Evolutionary conservation across 2,329 filamentous ascomycete genomes (phyloP), one percentile per base, ranked within the genome.

Genomic region (Fusarium sp.): DNA sequence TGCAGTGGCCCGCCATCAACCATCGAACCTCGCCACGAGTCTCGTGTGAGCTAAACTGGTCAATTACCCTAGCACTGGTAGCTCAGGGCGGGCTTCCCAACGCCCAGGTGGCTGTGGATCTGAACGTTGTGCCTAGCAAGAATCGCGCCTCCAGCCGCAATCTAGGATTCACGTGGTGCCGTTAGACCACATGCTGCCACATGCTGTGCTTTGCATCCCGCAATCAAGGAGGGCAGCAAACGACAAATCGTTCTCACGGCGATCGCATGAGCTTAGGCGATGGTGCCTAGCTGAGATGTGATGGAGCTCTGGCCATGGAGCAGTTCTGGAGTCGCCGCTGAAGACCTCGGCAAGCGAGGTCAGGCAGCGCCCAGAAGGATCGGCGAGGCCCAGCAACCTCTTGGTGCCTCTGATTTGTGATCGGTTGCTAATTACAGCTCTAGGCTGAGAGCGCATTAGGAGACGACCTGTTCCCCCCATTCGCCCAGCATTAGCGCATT

Each of bases 211-310:
- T 51, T 65, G 55, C 37, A 55, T 37, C 55, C 36, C 34, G 36
- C 36, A 34, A 50, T 58, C 44, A 57, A 28, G 44, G 47, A 62
- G 52, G 39, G 30, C 53, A 58, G 52, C 27, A 46, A 41, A 46
- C 30, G 44, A 41, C 52, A 54, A 52, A 48, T 59, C 31, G 40
- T 51, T 53, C 34, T 36, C 34, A 51, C 39, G 47, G 47, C 51
- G 65, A 74, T 70, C 65, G 57, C 51, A 48, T 36, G 51, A 48
- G 44, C 41, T 43, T 52, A 48, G 16, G 48, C 58, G 64, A 75
- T 72, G 61, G 72, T 66, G 43, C 64, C 73, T 69, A 69, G 52
- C 52, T 66, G 71, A 72, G 64, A 67, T 71, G 30, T 66, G 68
- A 73, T 60, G 60, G 58, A 48, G 48, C 54, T 40, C 40, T 60